phyloP scores from a whole-genome alignment of 495 filamentous ascomycete genomes.

The Penicillium waksmanii region DNA sequence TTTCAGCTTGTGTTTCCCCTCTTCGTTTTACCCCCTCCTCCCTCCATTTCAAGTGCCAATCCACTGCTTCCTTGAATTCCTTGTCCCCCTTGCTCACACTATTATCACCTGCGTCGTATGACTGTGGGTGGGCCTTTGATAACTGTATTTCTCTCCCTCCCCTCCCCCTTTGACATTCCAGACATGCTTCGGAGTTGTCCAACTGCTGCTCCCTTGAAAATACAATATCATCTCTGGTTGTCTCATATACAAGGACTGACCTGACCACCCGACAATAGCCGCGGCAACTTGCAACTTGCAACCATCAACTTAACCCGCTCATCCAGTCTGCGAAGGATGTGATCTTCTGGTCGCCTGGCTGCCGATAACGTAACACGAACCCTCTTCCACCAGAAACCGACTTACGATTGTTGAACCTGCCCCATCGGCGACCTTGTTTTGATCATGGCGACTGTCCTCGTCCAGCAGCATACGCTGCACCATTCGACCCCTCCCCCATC shows the following conservation, averaged over 20 bases:
- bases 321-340: slow-evolving; percentile 17
- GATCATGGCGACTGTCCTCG: slow-evolving; percentile 56
- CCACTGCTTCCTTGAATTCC: no score
- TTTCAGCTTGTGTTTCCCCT: background rate
- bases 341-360: slow-evolving; percentile 12
- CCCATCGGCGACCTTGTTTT: slow-evolving; percentile 8
- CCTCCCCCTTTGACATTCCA: slow-evolving; percentile 6
- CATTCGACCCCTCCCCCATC: slow-evolving; percentile 51
- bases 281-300: background rate
- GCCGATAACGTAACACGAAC: slow-evolving; percentile 17
- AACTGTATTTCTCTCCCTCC: slow-evolving; percentile 8
- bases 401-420: slow-evolving; percentile 10
- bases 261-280: slow-evolving; percentile 2
- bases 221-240: background rate
- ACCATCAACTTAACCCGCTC: background rate
- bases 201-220: background rate
- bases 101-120: slow-evolving; percentile 4
- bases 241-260: background rate
- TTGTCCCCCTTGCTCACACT: background rate
- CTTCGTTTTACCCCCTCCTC: background rate
- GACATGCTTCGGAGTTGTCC: slow-evolving; percentile 7
- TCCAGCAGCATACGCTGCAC: slow-evolving; percentile 50
- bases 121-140: slow-evolving; percentile 11
- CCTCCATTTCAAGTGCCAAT: no score
- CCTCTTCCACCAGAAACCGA: background rate